phyloP scores from a whole-genome alignment of 2,329 filamentous ascomycete genomes.

The Epicoccum sorghinum region DNA sequence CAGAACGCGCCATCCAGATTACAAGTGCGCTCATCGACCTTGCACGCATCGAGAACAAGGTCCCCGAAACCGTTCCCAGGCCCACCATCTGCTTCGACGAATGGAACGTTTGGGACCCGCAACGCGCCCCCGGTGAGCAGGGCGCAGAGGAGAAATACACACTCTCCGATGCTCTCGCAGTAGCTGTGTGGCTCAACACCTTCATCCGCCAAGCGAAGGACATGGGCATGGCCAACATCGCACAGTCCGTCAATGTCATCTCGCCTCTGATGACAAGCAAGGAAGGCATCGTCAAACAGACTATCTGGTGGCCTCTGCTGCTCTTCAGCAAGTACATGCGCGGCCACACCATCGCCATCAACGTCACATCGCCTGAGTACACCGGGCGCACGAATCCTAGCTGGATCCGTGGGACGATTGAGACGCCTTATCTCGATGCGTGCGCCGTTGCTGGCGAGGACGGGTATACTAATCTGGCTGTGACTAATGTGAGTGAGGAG shows the following conservation, averaged over 20 bases:
- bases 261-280: constrained; percentile 74
- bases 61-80: constrained; percentile 63
- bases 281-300: constrained; percentile 70
- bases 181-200: constrained; percentile 76
- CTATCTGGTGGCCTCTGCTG: constrained; percentile 76
- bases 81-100: constrained; percentile 82
- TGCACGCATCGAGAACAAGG: constrained; percentile 71
- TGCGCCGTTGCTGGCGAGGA: constrained; percentile 65
- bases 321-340: constrained; percentile 76
- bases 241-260: constrained; percentile 79
- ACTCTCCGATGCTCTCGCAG: constrained; percentile 76
- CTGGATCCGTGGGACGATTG: constrained; percentile 69
- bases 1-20: constrained; percentile 76
- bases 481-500: constrained; percentile 72
- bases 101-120: constrained; percentile 84
- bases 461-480: constrained; percentile 69
- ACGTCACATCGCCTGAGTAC: constrained; percentile 69
- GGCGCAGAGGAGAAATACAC: constrained; percentile 76
- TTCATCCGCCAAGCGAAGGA: constrained; percentile 74
- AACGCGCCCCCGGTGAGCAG: constrained; percentile 70
- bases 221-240: constrained; percentile 80
- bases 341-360: constrained; percentile 69
- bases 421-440: constrained; percentile 74
- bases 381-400: constrained; percentile 68
- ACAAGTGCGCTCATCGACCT: constrained; percentile 73